Base-by-base conservation (phyloP, 1,284 basidiomycete genomes). In the Cryptococcus floricola region DNA sequence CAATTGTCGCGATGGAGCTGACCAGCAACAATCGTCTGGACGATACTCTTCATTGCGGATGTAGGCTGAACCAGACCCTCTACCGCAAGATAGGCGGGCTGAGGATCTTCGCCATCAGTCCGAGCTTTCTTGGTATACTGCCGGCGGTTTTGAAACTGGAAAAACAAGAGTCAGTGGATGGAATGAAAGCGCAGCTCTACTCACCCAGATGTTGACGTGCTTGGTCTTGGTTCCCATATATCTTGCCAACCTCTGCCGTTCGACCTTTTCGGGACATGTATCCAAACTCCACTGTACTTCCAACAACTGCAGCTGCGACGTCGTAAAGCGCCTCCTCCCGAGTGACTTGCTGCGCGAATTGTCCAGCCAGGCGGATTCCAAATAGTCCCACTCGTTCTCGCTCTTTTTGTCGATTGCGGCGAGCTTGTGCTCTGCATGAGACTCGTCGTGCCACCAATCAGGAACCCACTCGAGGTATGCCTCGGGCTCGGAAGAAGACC, bases 201-300 rank as follows among this genome's bases (percentile, higher is more conserved):
- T 54, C 28, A 62, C 63, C 61, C 61, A 64, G 25, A 64, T 58
- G 6, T 57, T 58, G 34, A 63, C 58, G 38, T 61, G 61, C 52
- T 60, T 63, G 23, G 60, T 61, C 44, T 52, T 54, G 4, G 63
- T 62, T 19, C 64, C 64, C 28, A 66, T 42, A 62, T 62, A 66
- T 23, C 52, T 53, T 23, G 59, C 62, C 18, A 64, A 39, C 34
- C 64, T 43, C 41, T 66, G 61, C 31, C 64, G 53, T 47, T 64
- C 57, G 25, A 59, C 57, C 44, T 58, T 62, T 41, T 43, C 58
- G 6, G 62, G 62, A 47, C 50, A 55, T 46, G 57, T 54, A 8
- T 47, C 37, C 27, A 60, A 52, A 23, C 50, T 60, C 64, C 64
- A 66, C 16, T 64, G 53, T 5, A 59, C 58, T 37, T 66, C 62